These are phyloP conservation scores for Hylodesmum podocarpum DNA, from an alignment of 306 rosid genomes.

Conservation along the genomic window DNA sequence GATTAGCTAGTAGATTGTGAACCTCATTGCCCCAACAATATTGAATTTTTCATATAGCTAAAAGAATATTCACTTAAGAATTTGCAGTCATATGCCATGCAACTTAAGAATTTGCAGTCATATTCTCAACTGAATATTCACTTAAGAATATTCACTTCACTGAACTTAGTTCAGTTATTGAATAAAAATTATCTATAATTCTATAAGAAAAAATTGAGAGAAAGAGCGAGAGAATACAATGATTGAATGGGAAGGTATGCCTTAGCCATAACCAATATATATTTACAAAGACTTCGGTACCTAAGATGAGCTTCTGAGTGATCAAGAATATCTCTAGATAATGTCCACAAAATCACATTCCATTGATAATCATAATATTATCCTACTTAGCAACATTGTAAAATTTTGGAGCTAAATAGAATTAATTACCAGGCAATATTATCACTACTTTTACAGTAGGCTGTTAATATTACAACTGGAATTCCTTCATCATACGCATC, in stretches of 20 bases:
- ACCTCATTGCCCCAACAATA: slow-evolving; percentile 10
- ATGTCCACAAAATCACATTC: background rate
- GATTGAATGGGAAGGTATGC: slow-evolving; percentile 11
- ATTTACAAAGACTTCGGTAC: background rate
- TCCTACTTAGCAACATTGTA: background rate
- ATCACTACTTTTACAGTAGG: slow-evolving; percentile 75
- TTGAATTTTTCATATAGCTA: background rate
- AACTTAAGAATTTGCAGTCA: background rate
- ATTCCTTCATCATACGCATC: slow-evolving; percentile 66
- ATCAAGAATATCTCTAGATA: background rate
- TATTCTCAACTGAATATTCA: slow-evolving; percentile 16
- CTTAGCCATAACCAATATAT: background rate
- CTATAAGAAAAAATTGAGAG: background rate
- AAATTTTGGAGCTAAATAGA: slow-evolving; percentile 27
- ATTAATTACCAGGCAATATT: slow-evolving; percentile 60
- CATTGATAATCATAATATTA: background rate
- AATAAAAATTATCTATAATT: background rate
- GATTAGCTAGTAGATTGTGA: slow-evolving; percentile 3
- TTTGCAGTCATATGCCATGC: background rate
- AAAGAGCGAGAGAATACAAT: background rate
- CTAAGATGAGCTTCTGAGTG: background rate
- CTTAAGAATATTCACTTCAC: background rate
- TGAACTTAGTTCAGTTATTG: background rate
- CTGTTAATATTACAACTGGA: slow-evolving; percentile 71
- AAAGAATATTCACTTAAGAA: slow-evolving; percentile 13